Evolutionary conservation across 108 stramenopile genomes (phyloP), one percentile per base, ranked within the genome.

Genomic region (Thalassiosira profunda): DNA sequence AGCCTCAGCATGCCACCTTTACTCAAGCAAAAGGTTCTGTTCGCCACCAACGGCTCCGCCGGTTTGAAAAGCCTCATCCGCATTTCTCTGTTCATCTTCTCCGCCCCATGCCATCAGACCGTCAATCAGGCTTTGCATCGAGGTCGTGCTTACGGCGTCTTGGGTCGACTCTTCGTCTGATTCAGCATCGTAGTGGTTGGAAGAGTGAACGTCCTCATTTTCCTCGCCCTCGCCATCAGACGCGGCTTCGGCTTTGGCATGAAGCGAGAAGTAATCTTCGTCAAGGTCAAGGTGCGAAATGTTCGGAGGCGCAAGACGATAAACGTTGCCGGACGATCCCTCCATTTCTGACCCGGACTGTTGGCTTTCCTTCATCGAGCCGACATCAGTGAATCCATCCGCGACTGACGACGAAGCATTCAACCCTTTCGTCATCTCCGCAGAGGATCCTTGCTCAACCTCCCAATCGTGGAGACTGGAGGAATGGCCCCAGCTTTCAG

Each of bases 101-200:
- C 84, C 93, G n/a, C 93, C 89, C 90, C 90, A 92, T 37, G 63
- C 66, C 86, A 95, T 89, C 34, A 95, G 67, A 8, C 90, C 91
- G 60, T 95, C 89, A n/a, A 95, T 89, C n/a, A 95, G 58, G 48
- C 90, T 92, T 71, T 92, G 86, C 91, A 95, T 95, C 3, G 75
- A 76, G 18, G 45, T 68, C 1, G 58, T 75, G n/a, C 77, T 94
- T 77, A 89, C 62, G 24, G 53, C 58, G 25, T 88, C 83, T 28
- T 61, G 67, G 23, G 36, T 43, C 1, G 10, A 11, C 10, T 48
- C 20, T 38, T 44, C 30, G 21, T 53, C 47, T 18, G 42, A 26
- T 33, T 70, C 58, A 4, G 74, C 42, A 25, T 74, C 67, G 11
- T 3, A 36, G n/a, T n/a, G n/a, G n/a, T n/a, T n/a, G n/a, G n/a